Evolutionary conservation across 495 filamentous ascomycete genomes (phyloP).

Genomic region (Trichodelitschia bisporula): DNA sequence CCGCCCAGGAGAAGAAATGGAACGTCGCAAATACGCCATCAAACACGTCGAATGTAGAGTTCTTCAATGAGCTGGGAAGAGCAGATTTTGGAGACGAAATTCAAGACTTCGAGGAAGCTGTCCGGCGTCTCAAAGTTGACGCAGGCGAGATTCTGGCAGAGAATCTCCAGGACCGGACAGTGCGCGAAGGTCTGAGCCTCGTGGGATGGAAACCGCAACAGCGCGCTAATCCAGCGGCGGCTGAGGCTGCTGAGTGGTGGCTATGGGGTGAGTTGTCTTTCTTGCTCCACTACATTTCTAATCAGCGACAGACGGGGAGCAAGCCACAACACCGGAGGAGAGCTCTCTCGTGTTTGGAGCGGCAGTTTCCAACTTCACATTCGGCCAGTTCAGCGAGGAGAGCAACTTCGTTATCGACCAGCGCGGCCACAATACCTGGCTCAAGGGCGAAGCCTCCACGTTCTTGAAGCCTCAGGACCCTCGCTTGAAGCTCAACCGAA

Average conservation of each 20-base stretch:
- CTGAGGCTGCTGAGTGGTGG: conserved; percentile 42
- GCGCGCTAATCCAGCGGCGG: conserved; percentile 19
- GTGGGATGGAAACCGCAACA: conserved; percentile 40
- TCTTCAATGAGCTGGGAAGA: conserved; percentile 31
- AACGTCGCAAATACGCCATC: conserved; percentile 34
- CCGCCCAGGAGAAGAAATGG: conserved; percentile 31
- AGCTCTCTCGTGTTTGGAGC: conserved; percentile 16
- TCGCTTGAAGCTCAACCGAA: conserved; percentile 32
- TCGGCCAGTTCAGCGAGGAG: conserved; percentile 22
- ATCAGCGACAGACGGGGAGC: conserved; percentile 18
- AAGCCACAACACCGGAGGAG: conserved; percentile 16
- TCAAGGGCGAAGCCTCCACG: conserved; percentile 34
- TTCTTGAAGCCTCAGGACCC: conserved; percentile 32
- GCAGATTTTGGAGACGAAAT: conserved; percentile 25
- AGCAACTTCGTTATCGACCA: conserved; percentile 47
- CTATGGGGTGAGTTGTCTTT: conserved; percentile 23
- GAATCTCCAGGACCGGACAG: conserved; percentile 37
- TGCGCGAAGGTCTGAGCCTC: conserved; percentile 31
- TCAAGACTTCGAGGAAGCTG: conserved; percentile 26
- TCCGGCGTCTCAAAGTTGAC: conserved; percentile 24
- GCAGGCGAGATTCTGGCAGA: conserved; percentile 31
- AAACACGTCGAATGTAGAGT: conserved; percentile 33
- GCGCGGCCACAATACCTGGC: conserved; percentile 38
- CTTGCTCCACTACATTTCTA: conserved; percentile 15
- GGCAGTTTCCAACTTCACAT: conserved; percentile 17